A percentile compares a stretch with the other conserved stretches of the same genome.
These are phyloP conservation scores for Xylariales sp. DNA, from an alignment of 2,329 filamentous ascomycete genomes.

Conservation along the genomic window DNA sequence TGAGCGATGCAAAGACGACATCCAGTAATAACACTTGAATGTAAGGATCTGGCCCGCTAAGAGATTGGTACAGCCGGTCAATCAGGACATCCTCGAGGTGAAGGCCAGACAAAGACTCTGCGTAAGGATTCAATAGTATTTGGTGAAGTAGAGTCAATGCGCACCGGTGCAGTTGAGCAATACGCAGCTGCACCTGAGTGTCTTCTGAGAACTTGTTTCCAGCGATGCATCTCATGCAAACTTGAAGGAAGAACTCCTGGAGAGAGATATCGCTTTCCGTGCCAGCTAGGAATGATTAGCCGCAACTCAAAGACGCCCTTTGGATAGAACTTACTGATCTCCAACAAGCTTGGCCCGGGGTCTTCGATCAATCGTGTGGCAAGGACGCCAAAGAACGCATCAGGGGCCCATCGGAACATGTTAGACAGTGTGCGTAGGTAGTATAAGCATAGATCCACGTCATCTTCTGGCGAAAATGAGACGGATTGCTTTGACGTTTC, in stretches of 20 bases:
- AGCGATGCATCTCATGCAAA: conserved; percentile 60
- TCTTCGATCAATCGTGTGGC: conserved; percentile 56
- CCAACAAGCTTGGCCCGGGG: conserved; percentile 36
- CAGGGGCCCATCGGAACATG: conserved; percentile 63
- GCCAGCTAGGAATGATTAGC: conserved; percentile 35
- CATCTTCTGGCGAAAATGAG: conserved; percentile 52
- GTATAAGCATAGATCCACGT: conserved; percentile 73
- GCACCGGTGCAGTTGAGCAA: conserved; percentile 65
- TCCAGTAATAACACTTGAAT: conserved; percentile 76
- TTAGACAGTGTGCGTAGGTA: conserved; percentile 71
- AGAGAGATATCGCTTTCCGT: conserved; percentile 54
- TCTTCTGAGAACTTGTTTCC: conserved; percentile 32
- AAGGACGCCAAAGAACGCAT: conserved; percentile 66
- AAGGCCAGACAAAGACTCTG: conserved; percentile 52
- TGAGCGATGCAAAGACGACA: conserved; percentile 70
- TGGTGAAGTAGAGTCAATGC: conserved; percentile 67
- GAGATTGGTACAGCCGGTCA: conserved; percentile 57
- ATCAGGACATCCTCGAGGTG: conserved; percentile 69
- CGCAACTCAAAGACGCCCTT: no score
- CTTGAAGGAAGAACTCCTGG: conserved; percentile 63
- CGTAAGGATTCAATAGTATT: conserved; percentile 61
- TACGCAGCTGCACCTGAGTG: conserved; percentile 39
- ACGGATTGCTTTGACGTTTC: conserved; percentile 21
- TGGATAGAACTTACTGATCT: conserved; percentile 52
- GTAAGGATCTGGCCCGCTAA: conserved; percentile 59